phyloP scores from a whole-genome alignment of 169 alveolate genomes.

The Cyclospora cayetanensis region DNA sequence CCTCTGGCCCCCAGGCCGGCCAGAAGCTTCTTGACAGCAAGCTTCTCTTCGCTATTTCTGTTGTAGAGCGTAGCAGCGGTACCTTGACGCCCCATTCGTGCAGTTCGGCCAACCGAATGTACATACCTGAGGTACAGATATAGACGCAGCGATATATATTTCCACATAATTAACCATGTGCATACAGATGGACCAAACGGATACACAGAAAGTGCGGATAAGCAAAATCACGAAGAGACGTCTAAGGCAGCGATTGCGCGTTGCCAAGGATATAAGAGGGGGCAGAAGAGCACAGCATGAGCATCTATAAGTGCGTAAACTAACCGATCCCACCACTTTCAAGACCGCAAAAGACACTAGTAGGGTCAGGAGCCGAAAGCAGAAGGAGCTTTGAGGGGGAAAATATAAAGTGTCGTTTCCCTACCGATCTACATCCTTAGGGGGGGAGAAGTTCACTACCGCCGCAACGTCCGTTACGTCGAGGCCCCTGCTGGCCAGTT shows the following conservation, averaged over 20 bases:
- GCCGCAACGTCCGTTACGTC: slow-evolving; percentile 91
- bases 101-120: slow-evolving; percentile 94
- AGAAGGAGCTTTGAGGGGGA: no score
- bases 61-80: slow-evolving; percentile 58
- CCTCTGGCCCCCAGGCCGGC: not conserved
- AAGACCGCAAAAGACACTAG: no score
- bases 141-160: no score
- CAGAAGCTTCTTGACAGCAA: slow-evolving; percentile 11
- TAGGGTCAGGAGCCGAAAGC: no score
- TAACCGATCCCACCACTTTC: no score
- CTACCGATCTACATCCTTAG: slow-evolving; percentile 85
- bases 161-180: no score
- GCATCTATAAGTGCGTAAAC: no score
- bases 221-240: no score
- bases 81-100: slow-evolving; percentile 91
- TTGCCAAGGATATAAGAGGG: no score
- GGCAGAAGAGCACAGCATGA: no score
- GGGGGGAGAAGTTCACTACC: slow-evolving; percentile 92
- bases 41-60: not conserved
- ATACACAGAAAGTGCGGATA: not conserved
- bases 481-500: slow-evolving; percentile 94
- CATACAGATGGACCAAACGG: not conserved
- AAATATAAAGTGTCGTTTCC: no score
- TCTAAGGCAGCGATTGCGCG: no score
- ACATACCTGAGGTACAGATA: slow-evolving; percentile 77